These are phyloP conservation scores for Epichloe gansuensis DNA, from an alignment of 2,329 filamentous ascomycete genomes.

Conservation along the genomic window DNA sequence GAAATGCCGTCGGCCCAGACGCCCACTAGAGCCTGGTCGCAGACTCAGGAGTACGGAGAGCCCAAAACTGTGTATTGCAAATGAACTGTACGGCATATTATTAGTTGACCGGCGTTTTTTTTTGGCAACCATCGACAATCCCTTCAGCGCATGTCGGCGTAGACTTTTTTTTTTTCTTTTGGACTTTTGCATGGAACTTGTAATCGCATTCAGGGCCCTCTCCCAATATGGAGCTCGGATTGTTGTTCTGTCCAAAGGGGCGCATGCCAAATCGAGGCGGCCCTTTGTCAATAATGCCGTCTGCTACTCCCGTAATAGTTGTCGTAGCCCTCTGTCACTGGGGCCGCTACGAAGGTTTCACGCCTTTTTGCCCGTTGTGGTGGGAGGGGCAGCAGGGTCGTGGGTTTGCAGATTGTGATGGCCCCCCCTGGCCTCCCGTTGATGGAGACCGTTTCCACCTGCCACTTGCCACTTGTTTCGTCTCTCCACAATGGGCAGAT, in stretches of 20 bases:
- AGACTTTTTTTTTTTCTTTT: too few species aligned
- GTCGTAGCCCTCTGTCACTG: neutral
- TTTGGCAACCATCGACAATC: too few species aligned
- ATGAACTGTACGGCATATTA: too few species aligned
- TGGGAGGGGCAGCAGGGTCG: neutral
- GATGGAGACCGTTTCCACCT: neutral
- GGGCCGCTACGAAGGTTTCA: neutral
- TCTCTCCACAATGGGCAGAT: neutral
- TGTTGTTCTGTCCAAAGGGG: neutral
- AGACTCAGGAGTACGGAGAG: too few species aligned
- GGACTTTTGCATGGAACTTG: too few species aligned
- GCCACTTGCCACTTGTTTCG: slow-evolving; percentile 1
- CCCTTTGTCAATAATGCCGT: neutral
- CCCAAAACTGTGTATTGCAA: too few species aligned
- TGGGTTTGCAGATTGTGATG: neutral
- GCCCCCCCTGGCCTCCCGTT: neutral
- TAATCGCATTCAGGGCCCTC: too few species aligned
- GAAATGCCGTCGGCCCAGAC: too few species aligned
- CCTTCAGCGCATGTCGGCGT: too few species aligned
- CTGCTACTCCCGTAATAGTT: neutral
- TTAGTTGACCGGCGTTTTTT: too few species aligned
- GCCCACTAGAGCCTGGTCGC: too few species aligned
- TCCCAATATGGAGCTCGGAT: too few species aligned
- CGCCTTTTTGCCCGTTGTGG: neutral
- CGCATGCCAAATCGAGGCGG: slow-evolving; percentile 2